Conservation (phyloP, 257 asterid species). For the Rehmannia glutinosa region DNA sequence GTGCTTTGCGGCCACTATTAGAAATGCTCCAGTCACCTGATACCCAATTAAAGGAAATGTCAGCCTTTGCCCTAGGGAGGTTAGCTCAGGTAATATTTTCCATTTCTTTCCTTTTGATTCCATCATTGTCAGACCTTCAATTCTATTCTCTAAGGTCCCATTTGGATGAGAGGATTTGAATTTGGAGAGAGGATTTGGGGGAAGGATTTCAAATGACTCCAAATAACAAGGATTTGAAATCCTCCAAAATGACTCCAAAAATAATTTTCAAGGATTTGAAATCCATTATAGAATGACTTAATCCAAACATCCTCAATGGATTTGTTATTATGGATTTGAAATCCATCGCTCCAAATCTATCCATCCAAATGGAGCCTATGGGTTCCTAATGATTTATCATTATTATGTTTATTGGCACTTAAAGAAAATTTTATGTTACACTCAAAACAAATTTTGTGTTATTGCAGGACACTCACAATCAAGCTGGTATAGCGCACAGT, state of each 20-base stretch:
- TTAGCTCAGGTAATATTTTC: conserved; percentile 58
- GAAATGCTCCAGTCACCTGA: conserved; percentile 74
- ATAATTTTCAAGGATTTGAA: too few relatives aligned
- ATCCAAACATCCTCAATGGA: too few relatives aligned
- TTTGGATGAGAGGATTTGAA: too few relatives aligned
- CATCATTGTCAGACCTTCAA: not conserved
- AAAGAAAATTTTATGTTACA: not conserved
- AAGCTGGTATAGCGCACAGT: conserved; percentile 75
- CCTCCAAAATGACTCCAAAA: too few relatives aligned
- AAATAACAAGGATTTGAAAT: too few relatives aligned
- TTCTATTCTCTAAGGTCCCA: not conserved
- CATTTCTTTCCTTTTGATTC: not conserved
- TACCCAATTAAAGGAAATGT: conserved; percentile 75
- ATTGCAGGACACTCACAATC: conserved; percentile 62
- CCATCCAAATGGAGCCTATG: too few relatives aligned
- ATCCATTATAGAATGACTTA: too few relatives aligned
- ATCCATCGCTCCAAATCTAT: too few relatives aligned
- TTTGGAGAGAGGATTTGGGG: too few relatives aligned
- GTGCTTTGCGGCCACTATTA: conserved; percentile 66
- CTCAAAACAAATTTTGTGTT: not conserved
- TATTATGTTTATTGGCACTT: not conserved
- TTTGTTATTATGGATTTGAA: too few relatives aligned
- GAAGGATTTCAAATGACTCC: too few relatives aligned
- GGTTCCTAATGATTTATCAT: not conserved
- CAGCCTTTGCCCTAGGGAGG: conserved; percentile 82